Percentiles rank a stretch among this genome's conserved stretches.
phyloP scores from a whole-genome alignment of 75 land plant genomes.

The Chamaecyparis obtusa region DNA sequence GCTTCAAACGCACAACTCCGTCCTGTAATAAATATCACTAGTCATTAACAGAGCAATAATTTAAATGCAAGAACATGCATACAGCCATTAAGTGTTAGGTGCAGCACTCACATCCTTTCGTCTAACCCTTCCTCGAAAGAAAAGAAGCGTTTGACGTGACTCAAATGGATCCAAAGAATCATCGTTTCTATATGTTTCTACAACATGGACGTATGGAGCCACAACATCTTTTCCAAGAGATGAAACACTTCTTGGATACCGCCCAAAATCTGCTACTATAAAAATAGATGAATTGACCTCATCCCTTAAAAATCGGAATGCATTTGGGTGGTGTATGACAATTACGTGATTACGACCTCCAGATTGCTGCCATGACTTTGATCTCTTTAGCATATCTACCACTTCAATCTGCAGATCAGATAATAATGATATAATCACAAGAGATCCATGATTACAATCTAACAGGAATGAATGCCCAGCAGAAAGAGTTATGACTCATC shows the following conservation, averaged over 20 bases:
- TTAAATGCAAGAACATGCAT: background rate
- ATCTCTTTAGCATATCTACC: slow-evolving; percentile 46
- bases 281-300: slow-evolving; percentile 74
- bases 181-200: slow-evolving; percentile 71
- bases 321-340: slow-evolving; percentile 92
- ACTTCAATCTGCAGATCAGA: slow-evolving; percentile 53
- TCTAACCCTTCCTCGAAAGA: slow-evolving; percentile 77
- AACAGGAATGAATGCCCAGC: background rate
- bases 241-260: slow-evolving; percentile 50
- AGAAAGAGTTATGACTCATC: background rate
- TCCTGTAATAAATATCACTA: slow-evolving; percentile 45
- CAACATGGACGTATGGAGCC: slow-evolving; percentile 85
- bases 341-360: slow-evolving; percentile 88
- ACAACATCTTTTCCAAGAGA: slow-evolving; percentile 80
- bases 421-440: background rate
- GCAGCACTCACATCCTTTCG: slow-evolving; percentile 77
- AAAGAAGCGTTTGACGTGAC: slow-evolving; percentile 69
- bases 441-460: background rate
- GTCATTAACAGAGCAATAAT: background rate
- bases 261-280: slow-evolving; percentile 88
- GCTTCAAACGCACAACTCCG: slow-evolving; percentile 69
- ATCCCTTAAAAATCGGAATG: slow-evolving; percentile 77
- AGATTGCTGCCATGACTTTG: slow-evolving; percentile 71
- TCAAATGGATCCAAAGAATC: slow-evolving; percentile 63
- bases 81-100: background rate